Evolutionary conservation across 371 early-diverging fungal genomes (phyloP), one percentile per base, ranked within the genome.

Genomic region (Batkoa obscura): DNA sequence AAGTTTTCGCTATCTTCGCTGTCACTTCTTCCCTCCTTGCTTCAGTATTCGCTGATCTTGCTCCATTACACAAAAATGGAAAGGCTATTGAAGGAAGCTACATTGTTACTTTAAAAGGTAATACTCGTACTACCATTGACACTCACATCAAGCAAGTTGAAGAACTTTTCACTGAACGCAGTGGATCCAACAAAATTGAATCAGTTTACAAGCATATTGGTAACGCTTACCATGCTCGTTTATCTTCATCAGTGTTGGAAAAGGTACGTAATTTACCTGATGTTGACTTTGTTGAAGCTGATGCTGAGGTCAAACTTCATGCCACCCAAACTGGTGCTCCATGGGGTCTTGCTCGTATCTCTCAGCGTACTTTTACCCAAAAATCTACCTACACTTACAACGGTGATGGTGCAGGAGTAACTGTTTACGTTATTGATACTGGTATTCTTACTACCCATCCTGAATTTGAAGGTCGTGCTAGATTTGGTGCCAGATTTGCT

Each of bases 371-470:
- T 8, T 12, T 17, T 6, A 37, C 38, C 17, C 5, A 17, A 3
- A 32, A 32, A 32, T 15, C 12, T 45, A 43, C 34, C 38, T 17
- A 34, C 34, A 33, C 41, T 30, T 80, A 66, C 64, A 68, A 76
- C 50, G 55, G 63, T 34, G 74, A 70, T 8, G 83, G 83, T 9
- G 37, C 59, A 51, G 79, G 77, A 50, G 81, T 84, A n/a, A 68
- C 66, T 48, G 83, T 79, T n/a, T 82, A 83, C 68, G 76, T 90
- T 38, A 70, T 88, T 48, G 90, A 90, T 68, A 88, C 88, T 1
- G 88, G 88, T 30, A 70, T 86, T 50, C 68, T 72, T 55, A 67
- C 78, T 57, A 54, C 68, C 33, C 88, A 88, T 62, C 65, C 67
- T 50, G 89, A 90, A 48, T 84, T 90, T 57, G 70, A 74, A 54